phyloP scores from a whole-genome alignment of 345 rosid species.

The Rhodomyrtus tomentosa region DNA sequence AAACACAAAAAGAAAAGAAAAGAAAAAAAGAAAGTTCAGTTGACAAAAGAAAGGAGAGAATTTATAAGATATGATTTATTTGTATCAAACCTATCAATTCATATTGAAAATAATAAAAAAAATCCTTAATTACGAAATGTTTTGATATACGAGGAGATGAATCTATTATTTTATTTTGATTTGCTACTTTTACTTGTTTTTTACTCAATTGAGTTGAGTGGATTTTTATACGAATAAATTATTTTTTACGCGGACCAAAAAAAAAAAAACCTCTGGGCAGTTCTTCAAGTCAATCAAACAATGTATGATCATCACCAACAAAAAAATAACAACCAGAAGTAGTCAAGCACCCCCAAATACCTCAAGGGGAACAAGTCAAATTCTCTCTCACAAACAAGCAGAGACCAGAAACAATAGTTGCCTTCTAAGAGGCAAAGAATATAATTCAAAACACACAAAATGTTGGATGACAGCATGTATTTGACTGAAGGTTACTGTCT shows the following conservation, averaged over 20 bases:
- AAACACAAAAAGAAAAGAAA: too few species aligned
- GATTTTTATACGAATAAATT: not conserved
- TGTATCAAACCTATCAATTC: too few species aligned
- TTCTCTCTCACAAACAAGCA: not conserved
- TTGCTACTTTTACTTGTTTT: too few species aligned
- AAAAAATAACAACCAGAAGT: not conserved
- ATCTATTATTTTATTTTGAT: too few species aligned
- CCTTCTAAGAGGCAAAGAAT: not conserved
- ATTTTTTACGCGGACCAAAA: not conserved
- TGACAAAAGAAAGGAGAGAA: too few species aligned
- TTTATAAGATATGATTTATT: too few species aligned
- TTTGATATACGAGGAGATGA: too few species aligned
- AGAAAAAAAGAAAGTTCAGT: too few species aligned
- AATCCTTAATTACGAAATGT: too few species aligned
- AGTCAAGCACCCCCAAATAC: not conserved
- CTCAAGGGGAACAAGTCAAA: not conserved
- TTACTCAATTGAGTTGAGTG: not conserved
- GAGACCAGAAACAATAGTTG: not conserved
- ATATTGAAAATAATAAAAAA: too few species aligned
- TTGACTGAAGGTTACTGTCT: not conserved
- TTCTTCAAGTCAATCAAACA: not conserved
- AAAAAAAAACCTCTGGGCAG: not conserved
- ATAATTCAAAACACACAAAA: not conserved
- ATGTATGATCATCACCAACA: not conserved
- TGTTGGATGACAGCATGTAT: not conserved